These are phyloP conservation scores for Eucalyptus cladocalyx DNA, from an alignment of 345 rosid genomes.

Conservation along the genomic window DNA sequence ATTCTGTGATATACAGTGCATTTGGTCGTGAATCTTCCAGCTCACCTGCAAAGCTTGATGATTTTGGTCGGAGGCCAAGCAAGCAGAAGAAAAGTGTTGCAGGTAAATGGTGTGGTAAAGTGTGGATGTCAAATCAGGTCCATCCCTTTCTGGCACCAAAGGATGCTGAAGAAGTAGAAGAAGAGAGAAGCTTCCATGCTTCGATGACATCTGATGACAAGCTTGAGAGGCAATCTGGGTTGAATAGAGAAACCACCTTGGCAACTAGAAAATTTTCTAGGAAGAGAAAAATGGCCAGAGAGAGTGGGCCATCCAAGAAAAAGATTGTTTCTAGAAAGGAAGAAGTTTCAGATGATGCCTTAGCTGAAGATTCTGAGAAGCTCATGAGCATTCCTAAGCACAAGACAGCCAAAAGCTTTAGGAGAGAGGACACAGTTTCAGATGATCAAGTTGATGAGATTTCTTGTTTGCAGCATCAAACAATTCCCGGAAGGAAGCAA, in stretches of 20 bases:
- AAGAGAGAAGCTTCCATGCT: conserved; percentile 26
- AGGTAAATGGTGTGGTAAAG: conserved; percentile 97
- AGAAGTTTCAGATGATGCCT: conserved; percentile 46
- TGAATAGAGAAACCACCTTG: conserved; percentile 10
- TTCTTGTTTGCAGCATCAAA: conserved; percentile 11
- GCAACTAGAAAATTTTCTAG: conserved; percentile 34
- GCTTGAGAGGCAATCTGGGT: conserved; percentile 26
- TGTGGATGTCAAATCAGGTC: conserved; percentile 98
- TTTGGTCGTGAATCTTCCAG: conserved; percentile 67
- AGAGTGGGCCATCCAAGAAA: conserved; percentile 29
- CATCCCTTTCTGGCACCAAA: conserved; percentile 52
- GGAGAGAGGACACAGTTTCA: conserved; percentile 19
- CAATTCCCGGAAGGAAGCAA: conserved; percentile 2
- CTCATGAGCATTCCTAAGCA: conserved; percentile 23
- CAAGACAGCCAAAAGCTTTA: conserved; percentile 20
- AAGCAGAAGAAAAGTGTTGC: conserved; percentile 76
- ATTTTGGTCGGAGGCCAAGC: conserved; percentile 31
- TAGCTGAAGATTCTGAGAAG: conserved; percentile 25
- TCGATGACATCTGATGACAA: conserved; percentile 17
- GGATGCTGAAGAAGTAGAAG: conserved; percentile 49
- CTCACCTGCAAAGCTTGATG: conserved; percentile 26
- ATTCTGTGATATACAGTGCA: conserved; percentile 66
- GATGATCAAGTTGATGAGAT: conserved; percentile 33
- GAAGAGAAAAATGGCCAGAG: conserved; percentile 51
- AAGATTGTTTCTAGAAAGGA: conserved; percentile 6